These are phyloP conservation scores for Pseudozyma flocculosa DNA, from an alignment of 1,284 basidiomycete species.

Conservation along the genomic window DNA sequence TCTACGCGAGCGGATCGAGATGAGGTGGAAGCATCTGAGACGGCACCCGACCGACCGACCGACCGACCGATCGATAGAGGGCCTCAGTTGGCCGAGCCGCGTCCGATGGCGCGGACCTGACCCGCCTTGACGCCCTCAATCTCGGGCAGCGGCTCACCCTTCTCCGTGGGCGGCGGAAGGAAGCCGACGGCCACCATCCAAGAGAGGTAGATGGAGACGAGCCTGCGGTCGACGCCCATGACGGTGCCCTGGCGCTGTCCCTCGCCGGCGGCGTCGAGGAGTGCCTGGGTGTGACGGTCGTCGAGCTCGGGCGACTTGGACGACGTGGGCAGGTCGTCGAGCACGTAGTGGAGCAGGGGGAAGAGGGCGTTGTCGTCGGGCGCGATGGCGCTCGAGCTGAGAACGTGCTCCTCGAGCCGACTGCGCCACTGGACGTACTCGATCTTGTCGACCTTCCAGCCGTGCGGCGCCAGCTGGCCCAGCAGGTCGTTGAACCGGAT, in stretches of 20 bases:
- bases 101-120: constrained; percentile 51
- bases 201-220: constrained; percentile 87
- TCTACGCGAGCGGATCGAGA: too few relatives aligned
- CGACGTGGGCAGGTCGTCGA: constrained; percentile 93
- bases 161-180: constrained; percentile 60
- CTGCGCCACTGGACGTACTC: constrained; percentile 93
- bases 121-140: constrained; percentile 27
- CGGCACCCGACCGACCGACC: too few relatives aligned
- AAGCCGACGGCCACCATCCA: constrained; percentile 90
- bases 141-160: constrained; percentile 41
- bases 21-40: too few relatives aligned
- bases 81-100: constrained; percentile 54
- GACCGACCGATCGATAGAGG: too few relatives aligned
- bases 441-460: constrained; percentile 74
- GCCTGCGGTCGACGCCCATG: constrained; percentile 72
- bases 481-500: constrained; percentile 90
- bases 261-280: constrained; percentile 65
- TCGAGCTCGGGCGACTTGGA: constrained; percentile 92
- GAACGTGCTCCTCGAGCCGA: constrained; percentile 89
- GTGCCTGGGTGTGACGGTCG: constrained; percentile 74
- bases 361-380: constrained; percentile 93
- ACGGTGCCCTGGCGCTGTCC: constrained; percentile 57
- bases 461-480: constrained; percentile 73
- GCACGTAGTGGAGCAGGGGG: constrained; percentile 92
- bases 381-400: constrained; percentile 58